These are phyloP conservation scores for Phytomonas sp. DNA, from an alignment of 208 protist genomes.

Conservation along the genomic window DNA sequence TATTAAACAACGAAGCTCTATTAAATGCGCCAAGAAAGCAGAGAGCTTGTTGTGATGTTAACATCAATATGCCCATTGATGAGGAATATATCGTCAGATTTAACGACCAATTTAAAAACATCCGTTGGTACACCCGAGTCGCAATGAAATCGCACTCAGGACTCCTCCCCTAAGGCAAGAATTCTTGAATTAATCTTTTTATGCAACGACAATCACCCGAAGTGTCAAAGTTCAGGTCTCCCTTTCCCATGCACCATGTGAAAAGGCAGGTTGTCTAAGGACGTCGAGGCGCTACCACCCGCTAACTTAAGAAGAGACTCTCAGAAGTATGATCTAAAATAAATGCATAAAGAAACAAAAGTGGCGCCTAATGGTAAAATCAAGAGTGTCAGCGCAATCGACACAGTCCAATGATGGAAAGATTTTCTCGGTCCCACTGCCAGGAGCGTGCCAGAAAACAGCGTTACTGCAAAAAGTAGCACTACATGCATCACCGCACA, in stretches of 20 bases:
- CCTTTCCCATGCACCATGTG: neutral
- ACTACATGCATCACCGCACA: constrained; percentile 33
- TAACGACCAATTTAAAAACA: neutral
- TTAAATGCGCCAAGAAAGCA: neutral
- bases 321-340: neutral
- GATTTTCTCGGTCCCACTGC: constrained; percentile 24
- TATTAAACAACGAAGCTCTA: neutral
- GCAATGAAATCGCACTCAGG: neutral
- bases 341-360: constrained; percentile 5
- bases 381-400: constrained; percentile 8
- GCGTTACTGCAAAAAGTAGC: constrained; percentile 20
- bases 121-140: neutral
- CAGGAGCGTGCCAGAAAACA: constrained; percentile 24
- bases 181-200: neutral
- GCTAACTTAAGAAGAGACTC: neutral
- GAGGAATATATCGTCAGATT: neutral
- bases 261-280: neutral
- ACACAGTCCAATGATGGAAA: constrained; percentile 37
- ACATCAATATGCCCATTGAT: neutral
- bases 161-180: neutral
- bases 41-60: neutral
- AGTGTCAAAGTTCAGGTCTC: neutral
- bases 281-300: neutral
- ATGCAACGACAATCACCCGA: neutral
- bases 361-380: neutral